Base-by-base conservation (phyloP, 1,284 basidiomycete genomes). In the Leccinum solheimii region DNA sequence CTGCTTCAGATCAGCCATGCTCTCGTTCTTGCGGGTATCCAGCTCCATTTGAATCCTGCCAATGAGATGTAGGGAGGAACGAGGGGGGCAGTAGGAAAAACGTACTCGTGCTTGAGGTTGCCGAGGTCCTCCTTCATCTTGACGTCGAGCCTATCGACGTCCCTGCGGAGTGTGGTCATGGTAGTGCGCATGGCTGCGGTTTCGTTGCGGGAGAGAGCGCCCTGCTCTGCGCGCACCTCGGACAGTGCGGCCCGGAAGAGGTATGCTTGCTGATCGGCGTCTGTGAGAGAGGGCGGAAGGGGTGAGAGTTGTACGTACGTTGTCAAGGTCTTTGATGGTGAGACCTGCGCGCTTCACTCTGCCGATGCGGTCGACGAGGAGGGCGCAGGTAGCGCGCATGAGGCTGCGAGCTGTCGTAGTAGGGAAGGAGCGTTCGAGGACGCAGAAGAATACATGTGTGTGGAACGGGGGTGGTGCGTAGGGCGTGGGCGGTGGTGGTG, bases 51-150 rank as follows among this genome's bases (percentile, higher is more conserved):
- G 95, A 61, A 97, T 92, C 70, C 92, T 93, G 62, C 8, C 58
- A 49, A 61, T 55, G 55, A 11, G 26, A 51, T 7, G 57, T 50
- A 59, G 49, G n/a, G 40, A 40, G n/a, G 58, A 61, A 1, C n/a
- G 40, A 43, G n/a, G n/a, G 30, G 26, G 30, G 32, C 45, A 49
- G 45, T 5, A 13, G 60, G 56, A 55, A 43, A 16, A 13, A 83
- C 87, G 66, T 68, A 94, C 91, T 98, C 95, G 72, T 98, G 95
- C 77, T 95, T 95, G 69, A 99, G 80, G 40, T 85, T 90, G 26
- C 84, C 86, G 49, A 99, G 80, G 69, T 97, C 94, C 75, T 98
- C 95, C 76, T 97, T 97, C 87, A 99, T 92, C 77, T 92, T 95
- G 58, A 92, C 89, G 68, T 91, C 87, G 34, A 98, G 77, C 3